Evolutionary conservation across 1,284 basidiomycete genomes (phyloP), one percentile per base, ranked within the genome.

Genomic region (Sporisorium reilianum): DNA sequence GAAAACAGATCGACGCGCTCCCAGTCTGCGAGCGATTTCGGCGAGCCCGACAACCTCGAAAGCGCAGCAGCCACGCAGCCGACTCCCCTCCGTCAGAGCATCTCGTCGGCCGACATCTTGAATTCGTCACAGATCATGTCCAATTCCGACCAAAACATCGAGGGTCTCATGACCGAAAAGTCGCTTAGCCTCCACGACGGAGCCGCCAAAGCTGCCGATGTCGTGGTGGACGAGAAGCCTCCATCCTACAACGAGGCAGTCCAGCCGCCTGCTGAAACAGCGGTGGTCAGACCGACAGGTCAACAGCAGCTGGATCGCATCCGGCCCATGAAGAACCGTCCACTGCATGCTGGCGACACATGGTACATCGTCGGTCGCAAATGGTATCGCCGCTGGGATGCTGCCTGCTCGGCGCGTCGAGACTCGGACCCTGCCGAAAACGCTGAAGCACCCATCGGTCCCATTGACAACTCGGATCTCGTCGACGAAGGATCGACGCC

Each of bases 361-460:
- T 95, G 93, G 93, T 93, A 90, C 85, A 86, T 95, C 54, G 87
- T 95, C 32, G 88, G 90, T 30, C 85, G 88, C 50, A 77, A 81
- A 14, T 95, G 94, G 94, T 92, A 89, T 85, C 88, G 88, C 54
- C 88, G 89, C 14, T 95, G 92, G 91, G 86, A 88, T 69, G 89
- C 89, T 73, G 91, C 91, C 9, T 91, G 90, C 80, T 87, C 88
- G 0, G 90, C 91, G 26, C 85, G 89, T 69, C 84, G 87, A 22
- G 89, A 90, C 86, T 93, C 93, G 85, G 89, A 88, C 55, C 91
- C 90, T 25, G 84, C 87, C 4, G 80, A 91, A 25, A 85, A 87
- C 34, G 90, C 91, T 83, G 85, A 87, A 41, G 61, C 75, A 25
- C 67, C 91, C 66, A 83, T 94, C 50, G 91, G 91, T 16, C 89